These are phyloP conservation scores for Eragrostis tef DNA, from an alignment of 202 grass and related monocot genomes.

Conservation along the genomic window DNA sequence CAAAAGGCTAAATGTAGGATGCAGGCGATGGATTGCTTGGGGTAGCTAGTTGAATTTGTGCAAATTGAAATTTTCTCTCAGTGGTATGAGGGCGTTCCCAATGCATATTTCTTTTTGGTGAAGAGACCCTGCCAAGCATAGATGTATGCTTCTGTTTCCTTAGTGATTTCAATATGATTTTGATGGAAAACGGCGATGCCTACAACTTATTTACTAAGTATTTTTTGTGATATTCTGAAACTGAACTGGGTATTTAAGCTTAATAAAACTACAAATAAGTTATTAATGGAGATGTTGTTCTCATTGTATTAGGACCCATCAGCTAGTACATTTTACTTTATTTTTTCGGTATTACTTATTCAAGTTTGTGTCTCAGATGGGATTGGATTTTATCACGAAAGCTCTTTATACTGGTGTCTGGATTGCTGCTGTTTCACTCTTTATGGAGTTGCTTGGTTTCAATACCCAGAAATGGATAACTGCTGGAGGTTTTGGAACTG, in stretches of 20 bases:
- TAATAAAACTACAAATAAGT: neutral
- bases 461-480: constrained; percentile 97
- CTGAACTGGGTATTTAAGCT: constrained; percentile 28
- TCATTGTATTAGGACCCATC: constrained; percentile 10
- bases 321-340: neutral
- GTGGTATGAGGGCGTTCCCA: neutral
- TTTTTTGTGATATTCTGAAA: neutral
- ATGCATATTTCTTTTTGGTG: neutral
- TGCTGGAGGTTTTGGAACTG: constrained; percentile 97
- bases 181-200: neutral
- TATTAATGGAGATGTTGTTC: neutral
- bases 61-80: neutral
- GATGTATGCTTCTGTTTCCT: neutral
- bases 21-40: neutral
- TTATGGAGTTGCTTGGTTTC: constrained; percentile 97
- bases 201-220: neutral
- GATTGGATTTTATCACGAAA: constrained; percentile 82
- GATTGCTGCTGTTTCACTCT: constrained; percentile 88
- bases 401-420: constrained; percentile 92
- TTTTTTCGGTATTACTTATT: constrained; percentile 27
- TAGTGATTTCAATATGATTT: neutral
- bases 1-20: neutral
- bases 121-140: neutral
- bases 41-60: neutral
- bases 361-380: constrained; percentile 75